phyloP scores from a whole-genome alignment of 805 yeast genomes.

The Sungouiella thailandica region DNA sequence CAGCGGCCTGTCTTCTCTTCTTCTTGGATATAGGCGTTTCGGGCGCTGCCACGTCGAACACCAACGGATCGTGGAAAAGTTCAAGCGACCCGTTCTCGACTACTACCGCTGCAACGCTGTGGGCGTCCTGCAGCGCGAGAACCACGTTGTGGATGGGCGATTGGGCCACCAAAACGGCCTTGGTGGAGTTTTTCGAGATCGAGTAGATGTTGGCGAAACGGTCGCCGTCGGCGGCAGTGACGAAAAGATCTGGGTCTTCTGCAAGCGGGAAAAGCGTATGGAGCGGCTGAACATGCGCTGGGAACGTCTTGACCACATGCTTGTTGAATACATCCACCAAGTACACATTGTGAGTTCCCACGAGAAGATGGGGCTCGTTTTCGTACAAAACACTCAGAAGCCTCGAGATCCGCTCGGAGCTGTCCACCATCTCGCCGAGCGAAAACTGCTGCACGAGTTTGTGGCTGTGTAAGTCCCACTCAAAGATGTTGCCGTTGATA shows the following conservation, averaged over 20 bases:
- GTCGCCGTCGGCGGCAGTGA: constrained; percentile 74
- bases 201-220: constrained; percentile 74
- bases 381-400: constrained; percentile 24
- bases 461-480: constrained; percentile 55
- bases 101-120: constrained; percentile 44
- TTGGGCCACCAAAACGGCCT: constrained; percentile 63
- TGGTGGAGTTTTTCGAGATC: constrained; percentile 38
- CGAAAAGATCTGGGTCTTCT: constrained; percentile 39
- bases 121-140: constrained; percentile 25
- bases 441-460: constrained; percentile 39
- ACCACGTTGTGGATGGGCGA: constrained; percentile 50
- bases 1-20: constrained; percentile 39
- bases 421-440: constrained; percentile 30
- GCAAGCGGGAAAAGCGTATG: constrained; percentile 40
- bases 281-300: constrained; percentile 75
- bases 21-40: constrained; percentile 21
- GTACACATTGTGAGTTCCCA: constrained; percentile 65
- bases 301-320: constrained; percentile 47
- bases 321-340: constrained; percentile 40
- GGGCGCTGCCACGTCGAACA: constrained; percentile 19
- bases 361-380: constrained; percentile 42
- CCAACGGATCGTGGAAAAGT: constrained; percentile 56
- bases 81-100: constrained; percentile 78
- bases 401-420: constrained; percentile 29
- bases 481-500: constrained; percentile 49